Evolutionary conservation across 2,329 filamentous ascomycete species (phyloP), one percentile per base, ranked within the genome.

Genomic region (Nigrospora osmanthi): DNA sequence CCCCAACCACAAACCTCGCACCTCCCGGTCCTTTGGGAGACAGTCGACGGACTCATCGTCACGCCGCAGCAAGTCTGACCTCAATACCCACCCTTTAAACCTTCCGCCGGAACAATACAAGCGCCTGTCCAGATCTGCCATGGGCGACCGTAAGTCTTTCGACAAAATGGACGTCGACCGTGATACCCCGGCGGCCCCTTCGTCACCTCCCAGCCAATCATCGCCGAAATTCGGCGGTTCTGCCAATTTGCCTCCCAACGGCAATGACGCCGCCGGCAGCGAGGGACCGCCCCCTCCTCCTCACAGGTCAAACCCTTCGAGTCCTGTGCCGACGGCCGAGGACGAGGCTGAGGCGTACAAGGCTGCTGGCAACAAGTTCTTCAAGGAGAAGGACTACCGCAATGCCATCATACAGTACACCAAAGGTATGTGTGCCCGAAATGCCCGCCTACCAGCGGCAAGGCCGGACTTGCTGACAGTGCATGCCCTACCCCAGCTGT

Each of bases 291-390:
- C 76, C 34, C 86, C 86, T 43, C 86, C 86, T 42, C 86, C 85
- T 47, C 86, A 90, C 67, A 75, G 78, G 56, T 81, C 78, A 28
- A 79, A 76, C 58, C 76, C 78, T 38, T 75, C 73, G 45, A 82
- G 76, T 61, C 80, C 78, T 37, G 68, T 70, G 41, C 69, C 73
- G 38, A 73, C 68, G 33, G 64, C 72, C 19, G 65, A 69, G 36
- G 86, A 91, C 44, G 88, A 96, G 61, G 89, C 91, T 23, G 93
- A 98, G 69, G 76, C 81, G 12, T 95, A 85, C 78, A 98, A 98
- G 74, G 80, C 87, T 56, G 81, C 87, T 2, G 93, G 93, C 47
- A 98, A 98, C 71, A 93, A 93, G 60, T 91, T 88, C 61, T 98
- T 96, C 78, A 97, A 96, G 72, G 87, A 90, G 52, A 88, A 85